Base-by-base conservation (phyloP, 2,329 filamentous ascomycete genomes). In the Colletotrichum spaethianum region DNA sequence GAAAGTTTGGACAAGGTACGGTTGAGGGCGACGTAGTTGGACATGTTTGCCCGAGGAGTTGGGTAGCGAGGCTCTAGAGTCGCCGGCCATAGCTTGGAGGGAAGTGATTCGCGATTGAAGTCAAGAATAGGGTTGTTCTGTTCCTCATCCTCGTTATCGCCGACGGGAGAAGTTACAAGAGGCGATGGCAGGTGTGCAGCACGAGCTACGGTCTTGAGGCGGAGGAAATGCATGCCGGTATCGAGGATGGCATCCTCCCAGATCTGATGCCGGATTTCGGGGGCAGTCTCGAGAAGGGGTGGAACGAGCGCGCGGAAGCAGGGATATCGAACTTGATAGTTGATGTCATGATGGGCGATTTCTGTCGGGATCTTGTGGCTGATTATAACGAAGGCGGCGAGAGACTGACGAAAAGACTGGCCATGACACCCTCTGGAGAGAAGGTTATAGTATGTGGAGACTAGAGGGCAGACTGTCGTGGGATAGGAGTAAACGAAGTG, bases 161-260 rank as follows among this genome's bases (percentile, higher is more conserved):
- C n/a, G 36, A 23, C n/a, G 2, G 28, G 33, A 2, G 20, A 14
- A 16, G 50, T 2, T 20, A 28, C 4, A 5, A 62, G 23, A 3
- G 28, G 64, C 26, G 53, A 46, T 1, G 28, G 38, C 3, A 33
- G 6, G 38, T n/a, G 69, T 2, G 9, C 18, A 5, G 28, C 48
- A 33, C 48, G 66, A 6, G 52, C 55, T 12, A 26, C 26, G n/a
- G 67, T 63, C 28, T 68, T 28, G 38, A 74, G 52, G n/a, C 61
- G 50, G 67, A 83, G 74, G 50, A 82, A 83, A 50, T 82, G 79
- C 75, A 83, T 79, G 33, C 81, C 82, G 0, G 81, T 80, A 12
- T 78, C 75, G 1, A 76, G 72, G 12, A 83, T 69, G 28, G 78
- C 77, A 26, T 63, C 56, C 48, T 77, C 77, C 81, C 82, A 83